A percentile compares a stretch with the other conserved stretches of the same genome.
phyloP scores from a whole-genome alignment of 2,329 filamentous ascomycete genomes.

The Blumeria graminis region DNA sequence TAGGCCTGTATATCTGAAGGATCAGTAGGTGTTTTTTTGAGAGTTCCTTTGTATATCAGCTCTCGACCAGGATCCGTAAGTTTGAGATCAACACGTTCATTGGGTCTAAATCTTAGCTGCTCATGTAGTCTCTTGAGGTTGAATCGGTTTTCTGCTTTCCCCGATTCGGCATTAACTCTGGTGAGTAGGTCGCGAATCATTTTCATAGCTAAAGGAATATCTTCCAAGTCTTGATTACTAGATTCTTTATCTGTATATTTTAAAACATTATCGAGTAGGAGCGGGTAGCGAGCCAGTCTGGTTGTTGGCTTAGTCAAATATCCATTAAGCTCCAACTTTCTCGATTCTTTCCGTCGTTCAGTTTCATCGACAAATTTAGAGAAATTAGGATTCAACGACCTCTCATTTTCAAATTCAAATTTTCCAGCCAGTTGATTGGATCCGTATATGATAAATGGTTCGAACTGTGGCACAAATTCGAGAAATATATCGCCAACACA shows the following conservation, averaged over 20 bases:
- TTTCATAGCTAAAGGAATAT: constrained; percentile 71
- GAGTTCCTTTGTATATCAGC: constrained; percentile 74
- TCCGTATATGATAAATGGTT: constrained; percentile 90
- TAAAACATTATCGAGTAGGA: constrained; percentile 71
- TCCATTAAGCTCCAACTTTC: constrained; percentile 89
- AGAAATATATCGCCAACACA: constrained; percentile 88
- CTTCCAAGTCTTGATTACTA: constrained; percentile 68
- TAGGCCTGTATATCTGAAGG: constrained; percentile 80
- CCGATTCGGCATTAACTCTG: constrained; percentile 81
- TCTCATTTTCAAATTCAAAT: constrained; percentile 94
- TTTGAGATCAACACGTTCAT: constrained; percentile 81
- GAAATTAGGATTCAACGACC: constrained; percentile 63
- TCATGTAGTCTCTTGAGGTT: constrained; percentile 82
- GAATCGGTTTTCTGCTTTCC: constrained; percentile 93
- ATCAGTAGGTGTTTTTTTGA: constrained; percentile 83
- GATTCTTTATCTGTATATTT: constrained; percentile 58
- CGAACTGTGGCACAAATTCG: constrained; percentile 75
- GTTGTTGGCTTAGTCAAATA: constrained; percentile 97
- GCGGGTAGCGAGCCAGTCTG: constrained; percentile 73
- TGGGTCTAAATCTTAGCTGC: constrained; percentile 71
- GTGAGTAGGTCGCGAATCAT: constrained; percentile 72
- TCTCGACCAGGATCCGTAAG: constrained; percentile 83
- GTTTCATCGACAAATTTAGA: constrained; percentile 88
- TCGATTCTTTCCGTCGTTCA: constrained; percentile 82
- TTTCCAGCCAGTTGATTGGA: constrained; percentile 91